Base-by-base conservation (phyloP, 2,329 filamentous ascomycete genomes). In the Fusarium metavorans region DNA sequence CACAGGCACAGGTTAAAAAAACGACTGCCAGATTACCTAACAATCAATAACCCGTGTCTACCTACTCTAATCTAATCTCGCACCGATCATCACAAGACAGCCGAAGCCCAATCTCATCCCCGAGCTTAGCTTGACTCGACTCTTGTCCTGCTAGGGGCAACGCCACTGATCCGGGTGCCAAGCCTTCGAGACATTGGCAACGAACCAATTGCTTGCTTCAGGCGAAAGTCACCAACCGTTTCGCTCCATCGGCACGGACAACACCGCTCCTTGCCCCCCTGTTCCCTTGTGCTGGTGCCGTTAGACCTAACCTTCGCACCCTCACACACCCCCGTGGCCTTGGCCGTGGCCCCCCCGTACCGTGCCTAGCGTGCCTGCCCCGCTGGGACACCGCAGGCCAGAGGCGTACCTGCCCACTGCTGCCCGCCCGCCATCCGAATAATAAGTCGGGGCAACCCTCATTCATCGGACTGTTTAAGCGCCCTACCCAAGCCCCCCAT, bases 401-500 rank as follows among this genome's bases (percentile, higher is more conserved):
- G 67, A 67, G 66, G 54, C 18, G 41, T 39, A 57, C 69, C 60
- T 72, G 64, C 52, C 71, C 65, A 43, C 66, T 68, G 64, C 59
- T 71, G 66, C 67, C 70, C 68, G 68, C 72, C 75, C 66, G 67
- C 69, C 72, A 66, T 75, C 65, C 56, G 69, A 79, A 77, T 79
- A 76, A 79, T 79, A 79, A 79, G 77, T 78, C 66, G 71, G 68
- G 66, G 68, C 74, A 70, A 50, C 70, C 77, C 76, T 72, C 69
- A 68, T 75, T 69, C 73, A 68, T 76, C 71, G 48, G 48, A 30
- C 64, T 65, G 62, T 66, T 58, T 79, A 79, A 79, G 76, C 77
- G 77, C 77, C 77, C 68, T 54, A 52, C 64, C 56, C 61, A 59
- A 65, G 57, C 63, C 71, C 69, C 71, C 65, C 68, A 73, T 75